Conservation (phyloP, 495 filamentous ascomycete species). For the Platismatia glauca region DNA sequence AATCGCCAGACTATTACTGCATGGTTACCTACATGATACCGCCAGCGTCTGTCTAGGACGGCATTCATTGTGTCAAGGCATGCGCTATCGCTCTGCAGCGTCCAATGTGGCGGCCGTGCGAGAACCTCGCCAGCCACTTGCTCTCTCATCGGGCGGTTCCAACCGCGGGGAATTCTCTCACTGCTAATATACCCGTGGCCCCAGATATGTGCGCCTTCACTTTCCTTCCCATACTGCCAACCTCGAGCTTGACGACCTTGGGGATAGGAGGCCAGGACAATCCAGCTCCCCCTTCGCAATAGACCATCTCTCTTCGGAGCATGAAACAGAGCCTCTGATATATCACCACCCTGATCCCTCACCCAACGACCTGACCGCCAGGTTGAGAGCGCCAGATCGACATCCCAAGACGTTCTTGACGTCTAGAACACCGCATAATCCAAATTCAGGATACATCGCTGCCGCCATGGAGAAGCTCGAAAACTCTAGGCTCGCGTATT, state of each 20-base stretch:
- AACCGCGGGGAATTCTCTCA: constrained; percentile 6
- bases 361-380: background rate
- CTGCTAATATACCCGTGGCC: background rate
- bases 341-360: background rate
- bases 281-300: background rate
- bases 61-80: no score
- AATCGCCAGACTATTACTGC: background rate
- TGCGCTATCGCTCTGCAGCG: background rate
- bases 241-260: constrained; percentile 13
- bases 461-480: constrained; percentile 32
- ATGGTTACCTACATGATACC: background rate
- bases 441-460: background rate
- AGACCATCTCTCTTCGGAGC: background rate
- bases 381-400: background rate
- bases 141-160: constrained; percentile 15
- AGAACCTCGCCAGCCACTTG: constrained; percentile 3
- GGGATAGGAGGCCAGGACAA: background rate
- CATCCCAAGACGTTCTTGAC: background rate
- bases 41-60: background rate
- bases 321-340: constrained; percentile 9
- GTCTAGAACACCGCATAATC: background rate
- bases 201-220: constrained; percentile 10
- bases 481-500: constrained; percentile 19
- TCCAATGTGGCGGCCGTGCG: background rate
- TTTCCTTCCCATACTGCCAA: background rate